These are phyloP conservation scores for Pisolithus microcarpus DNA, from an alignment of 768 basidiomycete genomes.

Conservation along the genomic window DNA sequence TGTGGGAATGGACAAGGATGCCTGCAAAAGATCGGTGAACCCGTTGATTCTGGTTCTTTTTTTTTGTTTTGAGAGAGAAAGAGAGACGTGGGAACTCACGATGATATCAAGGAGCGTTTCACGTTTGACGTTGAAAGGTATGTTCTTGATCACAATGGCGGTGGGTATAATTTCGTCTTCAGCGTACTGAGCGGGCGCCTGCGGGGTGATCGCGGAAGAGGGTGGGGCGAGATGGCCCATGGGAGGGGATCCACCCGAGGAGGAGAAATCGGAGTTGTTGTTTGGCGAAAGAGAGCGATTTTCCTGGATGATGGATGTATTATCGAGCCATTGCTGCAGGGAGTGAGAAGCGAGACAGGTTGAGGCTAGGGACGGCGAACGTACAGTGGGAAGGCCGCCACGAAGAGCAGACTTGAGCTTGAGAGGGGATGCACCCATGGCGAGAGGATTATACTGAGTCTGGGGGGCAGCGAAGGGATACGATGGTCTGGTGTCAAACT, in stretches of 20 bases:
- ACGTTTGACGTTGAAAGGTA: constrained; percentile 97
- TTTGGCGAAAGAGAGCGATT: constrained; percentile 77
- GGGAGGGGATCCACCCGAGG: constrained; percentile 78
- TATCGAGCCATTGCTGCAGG: constrained; percentile 81
- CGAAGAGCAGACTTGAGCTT: constrained; percentile 63
- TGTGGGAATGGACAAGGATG: constrained; percentile 87
- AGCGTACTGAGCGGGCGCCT: constrained; percentile 42
- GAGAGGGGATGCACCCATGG: constrained; percentile 60
- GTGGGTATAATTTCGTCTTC: constrained; percentile 97
- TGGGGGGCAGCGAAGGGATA: constrained; percentile 52
- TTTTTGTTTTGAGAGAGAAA: background rate
- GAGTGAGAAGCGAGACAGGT: constrained; percentile 18
- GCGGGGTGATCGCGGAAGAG: constrained; percentile 33
- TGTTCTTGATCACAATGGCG: constrained; percentile 99
- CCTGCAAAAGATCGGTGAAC: constrained; percentile 36
- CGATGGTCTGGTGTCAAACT: constrained; percentile 76
- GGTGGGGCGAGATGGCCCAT: constrained; percentile 36
- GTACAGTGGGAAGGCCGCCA: constrained; percentile 65
- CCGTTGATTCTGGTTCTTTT: background rate
- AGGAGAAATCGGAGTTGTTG: constrained; percentile 85
- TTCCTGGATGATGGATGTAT: constrained; percentile 43
- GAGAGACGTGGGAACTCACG: constrained; percentile 41
- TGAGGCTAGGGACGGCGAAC: constrained; percentile 24
- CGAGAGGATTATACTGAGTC: constrained; percentile 41
- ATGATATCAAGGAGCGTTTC: constrained; percentile 96